These are phyloP conservation scores for Trypethelium eluteriae DNA, from an alignment of 495 filamentous ascomycete species.

Conservation along the genomic window DNA sequence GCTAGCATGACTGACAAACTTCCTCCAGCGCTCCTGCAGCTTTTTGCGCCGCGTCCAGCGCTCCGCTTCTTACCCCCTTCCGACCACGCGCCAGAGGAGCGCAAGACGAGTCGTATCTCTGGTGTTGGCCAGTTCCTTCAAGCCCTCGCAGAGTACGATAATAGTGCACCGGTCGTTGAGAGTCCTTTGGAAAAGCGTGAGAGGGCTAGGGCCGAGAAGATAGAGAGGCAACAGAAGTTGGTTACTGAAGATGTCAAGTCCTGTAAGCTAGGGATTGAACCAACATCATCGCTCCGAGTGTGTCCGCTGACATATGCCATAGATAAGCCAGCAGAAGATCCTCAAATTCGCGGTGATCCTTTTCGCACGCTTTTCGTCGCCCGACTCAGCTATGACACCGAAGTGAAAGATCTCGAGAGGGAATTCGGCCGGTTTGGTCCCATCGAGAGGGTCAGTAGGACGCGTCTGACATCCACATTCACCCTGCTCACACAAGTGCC, in stretches of 20 bases:
- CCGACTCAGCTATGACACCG: slow-evolving; percentile 79
- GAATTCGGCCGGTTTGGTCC: slow-evolving; percentile 93
- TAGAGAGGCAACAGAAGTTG: slow-evolving; percentile 53
- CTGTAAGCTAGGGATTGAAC: slow-evolving; percentile 49
- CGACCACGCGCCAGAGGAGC: slow-evolving; percentile 77
- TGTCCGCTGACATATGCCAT: slow-evolving; percentile 4
- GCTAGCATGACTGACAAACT: slow-evolving; percentile 84
- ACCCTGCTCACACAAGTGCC: slow-evolving; percentile 10
- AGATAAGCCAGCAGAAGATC: slow-evolving; percentile 50
- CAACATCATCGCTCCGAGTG: background rate
- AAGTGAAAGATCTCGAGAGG: slow-evolving; percentile 80
- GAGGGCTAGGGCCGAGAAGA: slow-evolving; percentile 70
- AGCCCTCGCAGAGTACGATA: slow-evolving; percentile 58
- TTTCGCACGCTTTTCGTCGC: slow-evolving; percentile 93
- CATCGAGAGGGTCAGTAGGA: slow-evolving; percentile 70
- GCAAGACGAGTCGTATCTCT: slow-evolving; percentile 60
- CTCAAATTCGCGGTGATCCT: slow-evolving; percentile 81
- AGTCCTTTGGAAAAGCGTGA: slow-evolving; percentile 84
- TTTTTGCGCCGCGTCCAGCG: slow-evolving; percentile 89
- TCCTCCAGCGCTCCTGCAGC: slow-evolving; percentile 80
- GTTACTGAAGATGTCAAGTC: slow-evolving; percentile 56
- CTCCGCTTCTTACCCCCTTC: slow-evolving; percentile 79
- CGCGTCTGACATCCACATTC: background rate
- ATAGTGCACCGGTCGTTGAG: slow-evolving; percentile 76
- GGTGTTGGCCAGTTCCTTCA: slow-evolving; percentile 69